Evolutionary conservation across 2,329 filamentous ascomycete genomes (phyloP).

Genomic region (Diplocarpon rosae): DNA sequence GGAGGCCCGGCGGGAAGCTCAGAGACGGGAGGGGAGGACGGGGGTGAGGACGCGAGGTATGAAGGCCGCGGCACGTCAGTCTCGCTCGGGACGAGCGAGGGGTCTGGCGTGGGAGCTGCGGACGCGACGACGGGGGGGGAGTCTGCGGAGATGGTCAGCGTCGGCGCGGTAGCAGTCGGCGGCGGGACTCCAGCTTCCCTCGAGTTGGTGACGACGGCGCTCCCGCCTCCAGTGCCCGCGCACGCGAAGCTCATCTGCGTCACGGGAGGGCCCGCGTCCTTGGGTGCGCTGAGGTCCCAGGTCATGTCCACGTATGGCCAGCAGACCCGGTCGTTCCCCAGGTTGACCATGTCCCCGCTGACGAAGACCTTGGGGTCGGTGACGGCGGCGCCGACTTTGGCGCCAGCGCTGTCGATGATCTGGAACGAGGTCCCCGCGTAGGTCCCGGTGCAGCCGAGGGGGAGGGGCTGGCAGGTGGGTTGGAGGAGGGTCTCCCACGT

Average conservation of each 20-base stretch:
- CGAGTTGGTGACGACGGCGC: neutral
- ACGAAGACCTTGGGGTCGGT: slow-evolving; percentile 43
- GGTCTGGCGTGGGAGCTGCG: neutral
- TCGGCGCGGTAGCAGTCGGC: neutral
- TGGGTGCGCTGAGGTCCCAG: slow-evolving; percentile 34
- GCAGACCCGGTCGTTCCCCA: slow-evolving; percentile 42
- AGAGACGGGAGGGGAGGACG: too few relatives aligned
- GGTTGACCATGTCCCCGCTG: slow-evolving; percentile 50
- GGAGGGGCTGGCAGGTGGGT: slow-evolving; percentile 43
- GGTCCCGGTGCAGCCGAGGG: slow-evolving; percentile 48
- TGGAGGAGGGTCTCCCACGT: slow-evolving; percentile 50
- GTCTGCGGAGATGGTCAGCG: neutral
- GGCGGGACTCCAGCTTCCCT: neutral
- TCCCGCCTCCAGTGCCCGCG: slow-evolving; percentile 9
- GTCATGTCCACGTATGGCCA: slow-evolving; percentile 49
- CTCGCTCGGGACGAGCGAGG: neutral
- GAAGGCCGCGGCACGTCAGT: neutral
- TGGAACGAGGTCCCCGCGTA: slow-evolving; percentile 51
- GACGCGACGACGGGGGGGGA: neutral
- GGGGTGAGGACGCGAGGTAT: too few relatives aligned
- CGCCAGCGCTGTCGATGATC: slow-evolving; percentile 39
- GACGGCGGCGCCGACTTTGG: slow-evolving; percentile 39
- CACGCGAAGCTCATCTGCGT: slow-evolving; percentile 45
- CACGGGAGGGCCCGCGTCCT: slow-evolving; percentile 21
- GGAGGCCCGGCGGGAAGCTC: too few relatives aligned